Conservation (phyloP, 2,329 filamentous ascomycete genomes). For the Diaporthe sp. region DNA sequence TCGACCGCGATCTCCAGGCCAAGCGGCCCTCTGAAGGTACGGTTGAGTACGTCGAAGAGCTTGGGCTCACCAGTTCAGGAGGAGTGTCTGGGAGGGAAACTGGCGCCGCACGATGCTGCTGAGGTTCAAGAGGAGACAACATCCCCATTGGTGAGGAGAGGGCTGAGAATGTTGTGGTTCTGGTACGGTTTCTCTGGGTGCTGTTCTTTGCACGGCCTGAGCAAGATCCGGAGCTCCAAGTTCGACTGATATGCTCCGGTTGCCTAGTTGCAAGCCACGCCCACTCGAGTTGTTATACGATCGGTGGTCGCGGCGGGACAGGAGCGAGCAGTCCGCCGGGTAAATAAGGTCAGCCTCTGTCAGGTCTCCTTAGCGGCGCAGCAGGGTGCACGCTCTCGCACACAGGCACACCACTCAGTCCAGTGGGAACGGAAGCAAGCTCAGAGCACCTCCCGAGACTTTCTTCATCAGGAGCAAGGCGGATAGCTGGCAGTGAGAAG, state of each 20-base stretch:
- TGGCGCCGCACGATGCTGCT: slow-evolving; percentile 54
- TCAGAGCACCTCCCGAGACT: not conserved
- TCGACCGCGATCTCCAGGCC: slow-evolving; percentile 57
- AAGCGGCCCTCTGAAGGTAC: slow-evolving; percentile 57
- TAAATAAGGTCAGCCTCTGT: slow-evolving; percentile 38
- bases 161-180: not conserved
- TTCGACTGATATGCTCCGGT: not conserved
- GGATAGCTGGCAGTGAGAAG: not conserved
- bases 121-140: slow-evolving; percentile 64
- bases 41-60: slow-evolving; percentile 62
- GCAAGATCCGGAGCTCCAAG: not conserved
- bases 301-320: slow-evolving; percentile 13
- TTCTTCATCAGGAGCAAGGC: slow-evolving; percentile 20
- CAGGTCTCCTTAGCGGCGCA: slow-evolving; percentile 37
- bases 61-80: slow-evolving; percentile 67
- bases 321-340: slow-evolving; percentile 37
- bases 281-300: slow-evolving; percentile 14
- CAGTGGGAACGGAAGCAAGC: slow-evolving; percentile 33
- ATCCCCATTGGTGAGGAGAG: slow-evolving; percentile 65
- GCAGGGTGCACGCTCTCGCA: slow-evolving; percentile 22
- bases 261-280: slow-evolving; percentile 32
- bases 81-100: slow-evolving; percentile 66
- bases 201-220: slow-evolving; percentile 1
- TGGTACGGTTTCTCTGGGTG: slow-evolving; percentile 38
- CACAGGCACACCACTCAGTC: slow-evolving; percentile 34